Percentiles rank a stretch among this genome's conserved stretches.
These are phyloP conservation scores for Ulmus americana DNA, from an alignment of 331 rosid genomes.

Conservation along the genomic window DNA sequence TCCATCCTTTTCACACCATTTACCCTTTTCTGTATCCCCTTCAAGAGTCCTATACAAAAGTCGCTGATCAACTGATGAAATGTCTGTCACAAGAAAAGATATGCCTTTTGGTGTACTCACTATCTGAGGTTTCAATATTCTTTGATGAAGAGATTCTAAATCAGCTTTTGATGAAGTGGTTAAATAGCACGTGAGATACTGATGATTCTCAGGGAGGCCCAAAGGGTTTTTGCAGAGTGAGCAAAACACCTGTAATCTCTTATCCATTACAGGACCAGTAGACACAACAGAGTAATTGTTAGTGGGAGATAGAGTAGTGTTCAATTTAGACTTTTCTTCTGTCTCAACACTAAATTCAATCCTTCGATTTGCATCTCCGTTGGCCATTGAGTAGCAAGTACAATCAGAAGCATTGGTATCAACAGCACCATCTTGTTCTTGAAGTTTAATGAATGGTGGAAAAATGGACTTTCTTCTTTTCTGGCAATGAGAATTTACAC, in stretches of 20 bases:
- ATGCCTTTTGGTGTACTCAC: conserved; percentile 30
- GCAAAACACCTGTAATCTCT: conserved; percentile 53
- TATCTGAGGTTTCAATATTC: conserved; percentile 24
- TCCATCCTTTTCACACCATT: conserved; percentile 85
- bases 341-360: conserved; percentile 36
- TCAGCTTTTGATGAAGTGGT: conserved; percentile 47
- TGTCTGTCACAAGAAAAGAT: conserved; percentile 53
- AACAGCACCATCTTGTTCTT: conserved; percentile 33
- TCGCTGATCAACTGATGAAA: conserved; percentile 45
- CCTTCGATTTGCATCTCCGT: conserved; percentile 34
- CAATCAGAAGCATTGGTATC: conserved; percentile 35
- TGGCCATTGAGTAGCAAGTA: conserved; percentile 27
- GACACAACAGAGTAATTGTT: conserved; percentile 20
- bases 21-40: conserved; percentile 39
- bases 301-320: conserved; percentile 26
- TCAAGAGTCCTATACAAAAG: conserved; percentile 33
- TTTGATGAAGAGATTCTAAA: conserved; percentile 47
- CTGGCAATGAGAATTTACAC: conserved; percentile 74
- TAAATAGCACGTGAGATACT: conserved; percentile 47
- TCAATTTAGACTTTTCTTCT: conserved; percentile 25
- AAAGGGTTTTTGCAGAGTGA: conserved; percentile 65
- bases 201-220: conserved; percentile 66
- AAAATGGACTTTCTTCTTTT: conserved; percentile 57
- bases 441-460: conserved; percentile 34
- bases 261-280: conserved; percentile 39